Conservation (phyloP, 1,284 basidiomycete species). For the Rhodotorula sp. region DNA sequence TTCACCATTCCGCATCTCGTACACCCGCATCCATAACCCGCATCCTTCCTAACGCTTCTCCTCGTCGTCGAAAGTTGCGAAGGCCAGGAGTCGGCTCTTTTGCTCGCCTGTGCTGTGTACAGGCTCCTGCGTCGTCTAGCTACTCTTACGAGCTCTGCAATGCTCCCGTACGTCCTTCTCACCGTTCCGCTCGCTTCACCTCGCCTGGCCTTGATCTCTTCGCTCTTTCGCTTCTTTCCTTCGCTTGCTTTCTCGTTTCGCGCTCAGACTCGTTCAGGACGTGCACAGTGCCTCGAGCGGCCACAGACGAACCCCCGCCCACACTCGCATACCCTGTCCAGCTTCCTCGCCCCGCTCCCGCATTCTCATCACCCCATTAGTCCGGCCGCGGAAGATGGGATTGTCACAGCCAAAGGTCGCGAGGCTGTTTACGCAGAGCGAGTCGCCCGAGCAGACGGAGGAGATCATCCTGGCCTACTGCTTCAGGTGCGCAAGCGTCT, state of each 20-base stretch:
- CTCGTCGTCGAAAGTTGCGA: no score
- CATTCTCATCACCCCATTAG: no score
- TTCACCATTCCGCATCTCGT: no score
- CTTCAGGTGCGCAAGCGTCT: conserved; percentile 3
- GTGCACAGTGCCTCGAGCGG: not conserved
- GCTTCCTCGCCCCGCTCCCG: not conserved
- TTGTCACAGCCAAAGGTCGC: conserved; percentile 19
- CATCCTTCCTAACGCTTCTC: not conserved
- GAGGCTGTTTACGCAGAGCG: conserved; percentile 2
- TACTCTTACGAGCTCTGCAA: no score
- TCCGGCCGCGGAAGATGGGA: conserved; percentile 2
- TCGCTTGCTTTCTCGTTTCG: not conserved
- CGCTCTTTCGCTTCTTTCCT: not conserved
- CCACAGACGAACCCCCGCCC: not conserved
- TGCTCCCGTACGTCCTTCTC: not conserved
- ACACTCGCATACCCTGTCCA: not conserved
- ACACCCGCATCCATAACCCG: no score
- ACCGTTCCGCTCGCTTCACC: not conserved
- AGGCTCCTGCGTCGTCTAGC: no score
- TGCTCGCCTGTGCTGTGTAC: no score
- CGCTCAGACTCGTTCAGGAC: not conserved
- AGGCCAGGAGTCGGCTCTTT: no score
- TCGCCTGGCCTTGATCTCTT: not conserved
- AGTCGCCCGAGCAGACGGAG: conserved; percentile 17
- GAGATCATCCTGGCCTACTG: conserved; percentile 20